Evolutionary conservation across 1,284 basidiomycete genomes (phyloP), one percentile per base, ranked within the genome.

Genomic region (Grifola frondosa): DNA sequence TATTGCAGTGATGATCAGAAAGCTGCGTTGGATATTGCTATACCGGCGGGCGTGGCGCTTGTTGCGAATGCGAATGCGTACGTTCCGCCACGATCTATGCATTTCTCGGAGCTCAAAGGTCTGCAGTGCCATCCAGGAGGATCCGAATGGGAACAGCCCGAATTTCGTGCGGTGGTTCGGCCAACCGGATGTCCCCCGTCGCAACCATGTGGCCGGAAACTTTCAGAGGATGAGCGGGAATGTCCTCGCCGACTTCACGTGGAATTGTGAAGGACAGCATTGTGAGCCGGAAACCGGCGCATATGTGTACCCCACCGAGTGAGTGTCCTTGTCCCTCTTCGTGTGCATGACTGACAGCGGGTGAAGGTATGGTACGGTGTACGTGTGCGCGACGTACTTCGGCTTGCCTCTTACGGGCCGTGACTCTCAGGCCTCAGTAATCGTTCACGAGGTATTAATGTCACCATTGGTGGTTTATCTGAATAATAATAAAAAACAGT

Each of bases 351-450:
- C 20, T 16, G 17, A 12, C 11, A 13, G 6, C 1, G 3, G 1
- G 15, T 11, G 19, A 4, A 50, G 49, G 4, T 73, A 67, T 45
- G 71, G 70, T 22, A 46, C 37, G 13, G 62, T 77, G 45, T 67
- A 68, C 53, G 66, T 77, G 34, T 78, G 75, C 49, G 62, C 62
- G 42, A 68, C 61, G n/a, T 78, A 75, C 66, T 77, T 74, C 72
- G 32, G 55, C 7, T 68, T 67, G n/a, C 61, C 70, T 5, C 58
- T 53, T 30, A 70, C 66, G 17, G 75, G 75, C 31, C 75, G 69
- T 26, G 71, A 77, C 52, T 77, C 74, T 23, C 64, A 65, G 61
- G 59, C 50, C 4, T 56, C 55, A 38, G 59, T 57, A 16, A 44
- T 59, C 26, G 48, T 61, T 12, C 59, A 59, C 37, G 59, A 61